Conservation (phyloP, 139 green algal genomes). For the Chlamydomonas sp. region DNA sequence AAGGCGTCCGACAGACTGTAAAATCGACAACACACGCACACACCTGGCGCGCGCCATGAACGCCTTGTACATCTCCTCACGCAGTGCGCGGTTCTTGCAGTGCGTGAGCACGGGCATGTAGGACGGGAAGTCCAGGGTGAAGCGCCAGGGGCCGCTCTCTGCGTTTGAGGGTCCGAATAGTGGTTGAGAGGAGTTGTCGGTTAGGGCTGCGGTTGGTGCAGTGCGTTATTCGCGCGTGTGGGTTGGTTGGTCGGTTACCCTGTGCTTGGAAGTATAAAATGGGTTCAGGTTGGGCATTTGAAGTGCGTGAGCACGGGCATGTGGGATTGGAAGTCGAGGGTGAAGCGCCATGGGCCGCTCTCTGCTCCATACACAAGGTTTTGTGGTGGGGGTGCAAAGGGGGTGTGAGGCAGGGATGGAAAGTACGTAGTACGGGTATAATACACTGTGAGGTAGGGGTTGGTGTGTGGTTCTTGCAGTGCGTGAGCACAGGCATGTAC, state of each 20-base stretch:
- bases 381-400: background rate
- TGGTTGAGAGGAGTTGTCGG: background rate
- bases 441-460: background rate
- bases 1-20: no score
- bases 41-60: no score
- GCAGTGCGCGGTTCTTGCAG: conserved; percentile 70
- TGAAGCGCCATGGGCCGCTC: conserved; percentile 82
- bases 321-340: conserved; percentile 86
- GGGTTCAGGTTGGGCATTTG: no score
- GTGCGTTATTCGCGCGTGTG: background rate
- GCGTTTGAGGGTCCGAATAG: background rate
- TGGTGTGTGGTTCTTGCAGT: background rate
- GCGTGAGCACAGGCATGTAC: background rate
- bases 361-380: background rate
- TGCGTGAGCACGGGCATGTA: conserved; percentile 70
- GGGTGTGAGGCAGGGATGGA: background rate
- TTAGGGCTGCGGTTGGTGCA: background rate
- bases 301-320: no score
- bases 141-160: background rate
- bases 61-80: conserved; percentile 94
- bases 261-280: background rate
- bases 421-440: no score
- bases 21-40: no score
- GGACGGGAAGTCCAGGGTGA: background rate
- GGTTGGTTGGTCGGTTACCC: background rate